Evolutionary conservation across 352 stramenopile species (phyloP).

Genomic region (Pelagophyceae sp.): DNA sequence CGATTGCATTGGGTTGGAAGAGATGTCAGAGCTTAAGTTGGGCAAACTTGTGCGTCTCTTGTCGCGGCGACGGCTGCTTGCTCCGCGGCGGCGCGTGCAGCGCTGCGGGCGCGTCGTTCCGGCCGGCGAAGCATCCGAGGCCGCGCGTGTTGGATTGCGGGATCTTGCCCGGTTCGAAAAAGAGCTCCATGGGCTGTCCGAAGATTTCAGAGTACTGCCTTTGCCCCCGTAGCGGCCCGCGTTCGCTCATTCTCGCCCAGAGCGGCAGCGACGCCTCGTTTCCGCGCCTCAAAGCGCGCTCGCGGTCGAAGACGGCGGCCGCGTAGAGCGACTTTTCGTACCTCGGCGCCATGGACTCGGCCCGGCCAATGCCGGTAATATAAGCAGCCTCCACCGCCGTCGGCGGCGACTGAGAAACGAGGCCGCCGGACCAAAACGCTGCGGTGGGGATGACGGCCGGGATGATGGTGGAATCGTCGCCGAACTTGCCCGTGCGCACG

Average conservation of each 20-base stretch:
- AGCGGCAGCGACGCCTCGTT: neutral
- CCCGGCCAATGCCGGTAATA: too few relatives aligned
- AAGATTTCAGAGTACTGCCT: neutral
- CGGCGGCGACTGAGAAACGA: too few relatives aligned
- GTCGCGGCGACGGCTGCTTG: too few relatives aligned
- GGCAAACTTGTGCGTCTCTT: too few relatives aligned
- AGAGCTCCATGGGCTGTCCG: slow-evolving; percentile 2
- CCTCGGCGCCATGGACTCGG: neutral
- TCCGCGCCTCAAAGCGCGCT: neutral
- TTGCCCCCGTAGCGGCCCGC: neutral
- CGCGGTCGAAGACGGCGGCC: neutral
- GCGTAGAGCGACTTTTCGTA: neutral
- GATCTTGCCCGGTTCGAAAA: neutral
- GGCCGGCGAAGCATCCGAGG: neutral
- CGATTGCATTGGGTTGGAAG: too few relatives aligned
- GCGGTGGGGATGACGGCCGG: neutral
- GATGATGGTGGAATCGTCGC: neutral
- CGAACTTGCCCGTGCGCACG: neutral
- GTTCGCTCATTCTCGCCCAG: neutral
- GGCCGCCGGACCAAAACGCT: neutral
- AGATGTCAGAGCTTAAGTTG: too few relatives aligned
- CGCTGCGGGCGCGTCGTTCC: neutral
- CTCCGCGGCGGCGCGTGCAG: neutral
- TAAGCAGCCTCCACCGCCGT: neutral
- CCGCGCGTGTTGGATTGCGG: neutral